These are phyloP conservation scores for Aspergillus heteromorphus DNA, from an alignment of 495 filamentous ascomycete genomes.

Conservation along the genomic window DNA sequence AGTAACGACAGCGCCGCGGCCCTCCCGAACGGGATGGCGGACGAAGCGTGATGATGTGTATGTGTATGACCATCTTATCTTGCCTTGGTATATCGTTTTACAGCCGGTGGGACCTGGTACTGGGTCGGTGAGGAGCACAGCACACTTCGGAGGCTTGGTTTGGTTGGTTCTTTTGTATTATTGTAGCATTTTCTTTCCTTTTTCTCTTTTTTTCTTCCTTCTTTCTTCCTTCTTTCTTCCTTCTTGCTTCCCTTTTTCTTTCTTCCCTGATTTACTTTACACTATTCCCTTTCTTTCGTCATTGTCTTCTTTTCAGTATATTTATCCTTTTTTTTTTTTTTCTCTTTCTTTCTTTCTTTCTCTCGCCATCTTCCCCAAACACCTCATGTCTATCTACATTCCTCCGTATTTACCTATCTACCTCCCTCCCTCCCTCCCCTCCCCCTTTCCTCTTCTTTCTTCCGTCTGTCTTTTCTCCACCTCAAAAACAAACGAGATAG, in stretches of 20 bases:
- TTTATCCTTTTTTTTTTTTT: conserved; percentile 7
- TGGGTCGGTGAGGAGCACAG: neutral
- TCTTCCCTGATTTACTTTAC: neutral
- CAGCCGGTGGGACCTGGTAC: neutral
- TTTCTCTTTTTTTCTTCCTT: neutral
- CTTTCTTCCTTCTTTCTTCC: neutral
- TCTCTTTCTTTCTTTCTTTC: conserved; percentile 1
- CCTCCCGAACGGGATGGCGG: conserved; percentile 32
- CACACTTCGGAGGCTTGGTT: neutral
- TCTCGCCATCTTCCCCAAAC: neutral
- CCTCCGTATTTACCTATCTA: neutral
- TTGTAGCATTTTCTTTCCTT: conserved; percentile 3
- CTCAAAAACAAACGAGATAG: neutral
- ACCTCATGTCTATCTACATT: neutral
- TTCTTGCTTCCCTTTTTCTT: no score
- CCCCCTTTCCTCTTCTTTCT: conserved; percentile 1
- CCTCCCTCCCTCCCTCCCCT: neutral
- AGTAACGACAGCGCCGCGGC: conserved; percentile 12
- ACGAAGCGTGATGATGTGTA: conserved; percentile 22
- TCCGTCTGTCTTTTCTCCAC: neutral
- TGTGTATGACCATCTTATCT: conserved; percentile 8
- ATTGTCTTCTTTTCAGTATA: conserved; percentile 5
- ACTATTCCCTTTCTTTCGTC: neutral
- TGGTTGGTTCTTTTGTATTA: conserved; percentile 4
- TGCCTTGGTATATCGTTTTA: neutral